Percentiles rank a stretch among this genome's conserved stretches.
Conservation (phyloP, 2,329 filamentous ascomycete genomes). For the Penicillium sp. region DNA sequence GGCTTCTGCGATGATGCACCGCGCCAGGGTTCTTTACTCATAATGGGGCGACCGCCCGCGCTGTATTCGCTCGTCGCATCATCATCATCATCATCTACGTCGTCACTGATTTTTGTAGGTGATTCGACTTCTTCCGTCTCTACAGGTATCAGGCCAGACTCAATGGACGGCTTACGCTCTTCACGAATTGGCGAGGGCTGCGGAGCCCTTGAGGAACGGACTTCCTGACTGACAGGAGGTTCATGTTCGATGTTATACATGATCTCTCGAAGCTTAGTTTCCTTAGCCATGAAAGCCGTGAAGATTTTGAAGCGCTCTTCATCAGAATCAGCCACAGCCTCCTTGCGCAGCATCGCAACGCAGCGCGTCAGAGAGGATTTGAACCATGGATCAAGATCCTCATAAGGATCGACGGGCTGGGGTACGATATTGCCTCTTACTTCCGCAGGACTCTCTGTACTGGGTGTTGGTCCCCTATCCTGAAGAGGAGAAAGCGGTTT, state of each 20-base stretch:
- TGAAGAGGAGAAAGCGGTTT: conserved; percentile 6
- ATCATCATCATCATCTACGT: conserved; percentile 22
- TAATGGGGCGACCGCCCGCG: conserved; percentile 54
- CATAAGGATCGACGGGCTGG: conserved; percentile 46
- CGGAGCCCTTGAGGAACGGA: neutral
- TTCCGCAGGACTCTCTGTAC: conserved; percentile 9
- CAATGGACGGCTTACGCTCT: conserved; percentile 16
- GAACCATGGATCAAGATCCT: conserved; percentile 59
- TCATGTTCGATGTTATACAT: conserved; percentile 52
- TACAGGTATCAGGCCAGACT: conserved; percentile 39
- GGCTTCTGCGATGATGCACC: conserved; percentile 12
- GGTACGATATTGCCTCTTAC: conserved; percentile 8
- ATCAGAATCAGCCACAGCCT: conserved; percentile 49
- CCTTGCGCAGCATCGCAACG: conserved; percentile 56
- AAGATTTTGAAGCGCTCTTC: conserved; percentile 57
- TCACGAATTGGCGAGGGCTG: conserved; percentile 11
- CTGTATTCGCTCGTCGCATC: conserved; percentile 48
- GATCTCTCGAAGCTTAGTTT: conserved; percentile 49
- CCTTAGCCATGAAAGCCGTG: conserved; percentile 50
- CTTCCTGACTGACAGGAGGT: conserved; percentile 14
- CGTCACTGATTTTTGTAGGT: neutral
- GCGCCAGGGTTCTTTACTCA: conserved; percentile 27
- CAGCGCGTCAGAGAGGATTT: conserved; percentile 57
- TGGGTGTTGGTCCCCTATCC: conserved; percentile 4
- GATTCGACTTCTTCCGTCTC: conserved; percentile 22